Base-by-base conservation (phyloP, 2,329 filamentous ascomycete species). In the Zymoseptoria passerinii region DNA sequence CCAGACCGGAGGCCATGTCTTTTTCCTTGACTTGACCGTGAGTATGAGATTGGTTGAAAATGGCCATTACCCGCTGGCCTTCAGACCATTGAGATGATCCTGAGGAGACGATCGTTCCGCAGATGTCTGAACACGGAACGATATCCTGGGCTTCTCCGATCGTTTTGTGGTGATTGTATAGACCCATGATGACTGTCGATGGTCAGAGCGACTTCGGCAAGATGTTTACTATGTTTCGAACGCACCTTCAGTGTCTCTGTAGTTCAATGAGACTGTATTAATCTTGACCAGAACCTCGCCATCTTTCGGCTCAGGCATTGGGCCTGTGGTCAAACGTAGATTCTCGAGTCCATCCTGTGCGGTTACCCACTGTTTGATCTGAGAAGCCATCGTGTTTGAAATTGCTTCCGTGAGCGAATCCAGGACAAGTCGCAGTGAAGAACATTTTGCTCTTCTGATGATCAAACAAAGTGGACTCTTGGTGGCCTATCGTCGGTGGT, bases 51-150 rank as follows among this genome's bases (percentile, higher is more conserved):
- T 76, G 76, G 28, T 80, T 80, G 72, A 88, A 89, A 54, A 82
- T 87, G 19, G 81, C 81, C 57, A 87, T 77, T 48, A 90, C 86
- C n/a, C 84, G 81, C 58, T 87, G 82, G 58, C 86, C 85, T 16
- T 75, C 72, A 56, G 77, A 76, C 75, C 82, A 82, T 5, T 74
- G 73, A 2, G 72, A 68, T 18, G 76, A 69, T 35, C 81, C 81
- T 28, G 80, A 65, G 13, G 77, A 70, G 1, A 81, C 74, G 51
- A 89, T 75, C 8, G 78, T 77, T 50, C 86, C 87, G 72, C 84
- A 87, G 78, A 87, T 87, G 71, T 90, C 87, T 20, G 84, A 87
- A 71, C 83, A 86, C 1, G 85, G 85, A 1, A 89, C 82, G 10
- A 88, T 66, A 57, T 76, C 59, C 55, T 72, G 55, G 55, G 70